Percentiles rank a stretch among this genome's conserved stretches.
Evolutionary conservation across 2,329 filamentous ascomycete species (phyloP).

Genomic region (Fusarium paranaense): DNA sequence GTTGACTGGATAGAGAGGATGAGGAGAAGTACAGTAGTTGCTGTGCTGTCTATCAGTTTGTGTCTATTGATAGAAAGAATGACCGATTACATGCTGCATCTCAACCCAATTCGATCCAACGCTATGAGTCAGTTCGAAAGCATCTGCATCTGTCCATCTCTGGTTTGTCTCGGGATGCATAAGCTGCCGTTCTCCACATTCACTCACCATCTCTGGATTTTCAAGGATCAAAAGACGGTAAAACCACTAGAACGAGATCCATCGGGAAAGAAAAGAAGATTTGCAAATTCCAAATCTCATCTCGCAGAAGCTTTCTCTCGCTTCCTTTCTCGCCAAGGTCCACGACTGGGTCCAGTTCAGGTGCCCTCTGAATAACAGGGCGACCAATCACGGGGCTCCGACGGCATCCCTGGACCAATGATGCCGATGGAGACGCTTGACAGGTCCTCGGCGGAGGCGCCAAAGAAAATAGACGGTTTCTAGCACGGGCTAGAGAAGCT

Average conservation of each 20-base stretch:
- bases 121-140: background rate
- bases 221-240: background rate
- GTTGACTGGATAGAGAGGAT: background rate
- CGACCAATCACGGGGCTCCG: conserved; percentile 34
- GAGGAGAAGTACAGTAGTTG: background rate
- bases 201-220: background rate
- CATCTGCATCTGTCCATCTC: background rate
- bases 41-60: background rate
- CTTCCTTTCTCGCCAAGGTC: background rate
- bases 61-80: background rate
- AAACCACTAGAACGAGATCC: background rate
- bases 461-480: background rate
- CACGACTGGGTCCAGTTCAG: background rate
- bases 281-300: background rate
- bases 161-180: background rate
- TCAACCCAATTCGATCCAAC: background rate
- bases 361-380: conserved; percentile 36
- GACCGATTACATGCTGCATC: background rate
- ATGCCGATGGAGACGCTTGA: conserved; percentile 3
- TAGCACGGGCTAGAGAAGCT: background rate
- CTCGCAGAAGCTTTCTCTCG: background rate
- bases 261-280: background rate
- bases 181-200: background rate
- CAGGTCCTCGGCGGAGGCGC: background rate
- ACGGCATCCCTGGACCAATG: conserved; percentile 35